These are phyloP conservation scores for Phytophthora uliginosa DNA, from an alignment of 352 stramenopile species.

Conservation along the genomic window DNA sequence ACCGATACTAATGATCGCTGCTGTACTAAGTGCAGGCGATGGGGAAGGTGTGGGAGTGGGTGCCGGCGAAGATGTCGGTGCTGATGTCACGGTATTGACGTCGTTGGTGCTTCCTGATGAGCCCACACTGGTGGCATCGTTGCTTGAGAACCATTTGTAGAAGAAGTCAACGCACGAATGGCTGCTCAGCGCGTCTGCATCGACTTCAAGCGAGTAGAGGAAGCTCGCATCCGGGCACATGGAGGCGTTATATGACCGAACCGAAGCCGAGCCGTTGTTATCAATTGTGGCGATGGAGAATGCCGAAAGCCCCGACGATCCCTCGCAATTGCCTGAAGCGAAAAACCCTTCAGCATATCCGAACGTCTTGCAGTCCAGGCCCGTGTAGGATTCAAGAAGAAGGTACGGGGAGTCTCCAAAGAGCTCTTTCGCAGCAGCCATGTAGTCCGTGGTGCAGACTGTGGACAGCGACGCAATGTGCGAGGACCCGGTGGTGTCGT, in stretches of 20 bases:
- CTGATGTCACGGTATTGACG: background rate
- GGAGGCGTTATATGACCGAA: background rate
- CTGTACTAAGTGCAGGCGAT: background rate
- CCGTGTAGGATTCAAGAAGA: background rate
- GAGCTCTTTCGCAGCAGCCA: conserved; percentile 4
- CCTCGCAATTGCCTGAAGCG: conserved; percentile 20
- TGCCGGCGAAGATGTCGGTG: background rate
- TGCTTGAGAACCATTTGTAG: conserved; percentile 22
- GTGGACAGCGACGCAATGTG: background rate
- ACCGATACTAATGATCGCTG: conserved; percentile 10
- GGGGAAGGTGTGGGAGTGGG: background rate
- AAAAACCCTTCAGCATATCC: background rate
- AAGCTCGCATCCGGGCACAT: conserved; percentile 2
- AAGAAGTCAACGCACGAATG: background rate
- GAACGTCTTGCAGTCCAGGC: background rate
- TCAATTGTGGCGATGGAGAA: conserved; percentile 7
- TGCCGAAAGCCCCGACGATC: background rate
- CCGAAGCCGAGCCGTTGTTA: conserved; percentile 2
- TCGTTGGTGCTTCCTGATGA: background rate
- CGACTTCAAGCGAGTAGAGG: background rate
- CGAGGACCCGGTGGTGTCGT: background rate
- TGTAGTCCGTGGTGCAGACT: conserved; percentile 15
- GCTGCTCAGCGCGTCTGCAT: background rate
- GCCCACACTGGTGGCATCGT: background rate
- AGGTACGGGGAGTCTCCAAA: conserved; percentile 8